Base-by-base conservation (phyloP, 2,329 filamentous ascomycete species). In the Penicillium decumbens region DNA sequence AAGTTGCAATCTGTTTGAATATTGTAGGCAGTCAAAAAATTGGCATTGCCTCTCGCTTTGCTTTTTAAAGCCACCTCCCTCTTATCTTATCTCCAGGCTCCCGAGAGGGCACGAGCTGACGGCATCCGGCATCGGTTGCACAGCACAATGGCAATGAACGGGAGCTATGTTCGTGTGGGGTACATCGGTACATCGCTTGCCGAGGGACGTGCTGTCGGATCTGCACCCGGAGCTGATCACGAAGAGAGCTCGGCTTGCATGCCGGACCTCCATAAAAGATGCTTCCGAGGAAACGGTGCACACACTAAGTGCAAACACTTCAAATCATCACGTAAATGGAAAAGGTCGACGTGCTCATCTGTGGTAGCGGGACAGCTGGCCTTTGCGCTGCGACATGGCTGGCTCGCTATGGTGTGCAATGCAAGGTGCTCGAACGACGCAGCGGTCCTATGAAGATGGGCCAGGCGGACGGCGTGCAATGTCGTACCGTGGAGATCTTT, bases 381-480 rank as follows among this genome's bases (percentile, higher is more conserved):
- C 73, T 85, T 43, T 80, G 77, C 56, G 80, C 81, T 5, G 81
- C 78, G 9, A 72, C 79, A 25, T 85, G 81, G 81, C 77, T 85
- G 3, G 73, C 81, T 1, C 77, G 77, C 20, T 78, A 75, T 62
- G 75, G 76, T n/a, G 72, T 84, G 53, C 65, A 68, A 23, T 83
- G 76, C 69, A 77, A 72, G 38, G 76, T 86, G 24, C 69, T 85
- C 0, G 83, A 87, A 57, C 74, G 73, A 5, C 76, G 79, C 4
- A 50, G 66, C 3, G 81, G 80, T 0, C 80, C 79, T 0, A 71
- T 85, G 43, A 60, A 72, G 35, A 72, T 76, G 40, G 83, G 82
- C 2, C 81, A 86, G 65, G 84, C 83, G 12, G 83, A 87, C 51
- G 80, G 81, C 1, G 78, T 82, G 15, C 80, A 83, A 64, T 79